A percentile compares a stretch with the other conserved stretches of the same genome.
Conservation (phyloP, 2,329 filamentous ascomycete genomes). For the Penicillium vulpinum region DNA sequence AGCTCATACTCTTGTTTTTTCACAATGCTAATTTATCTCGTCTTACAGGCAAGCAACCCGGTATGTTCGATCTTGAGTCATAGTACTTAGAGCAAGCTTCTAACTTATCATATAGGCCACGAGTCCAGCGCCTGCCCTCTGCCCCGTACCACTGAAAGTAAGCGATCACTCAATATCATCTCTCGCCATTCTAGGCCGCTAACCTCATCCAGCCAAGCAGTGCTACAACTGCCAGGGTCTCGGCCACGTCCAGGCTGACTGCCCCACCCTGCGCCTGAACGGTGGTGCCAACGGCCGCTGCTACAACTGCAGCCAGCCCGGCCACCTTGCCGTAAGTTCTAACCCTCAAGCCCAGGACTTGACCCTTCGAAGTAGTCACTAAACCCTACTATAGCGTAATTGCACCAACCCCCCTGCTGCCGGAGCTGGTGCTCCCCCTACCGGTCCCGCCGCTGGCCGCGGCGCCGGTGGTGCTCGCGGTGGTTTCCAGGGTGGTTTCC, state of each 20-base stretch:
- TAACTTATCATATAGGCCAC: conserved; percentile 61
- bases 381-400: conserved; percentile 60
- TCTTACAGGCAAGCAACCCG: conserved; percentile 47
- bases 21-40: conserved; percentile 20
- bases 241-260: conserved; percentile 97
- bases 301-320: conserved; percentile 93
- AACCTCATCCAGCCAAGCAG: conserved; percentile 72
- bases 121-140: conserved; percentile 97
- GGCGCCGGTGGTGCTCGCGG: conserved; percentile 67
- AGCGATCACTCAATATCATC: conserved; percentile 32
- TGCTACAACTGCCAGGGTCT: conserved; percentile 99
- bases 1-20: conserved; percentile 10
- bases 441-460: conserved; percentile 55
- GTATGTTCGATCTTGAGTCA: conserved; percentile 32
- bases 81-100: conserved; percentile 13
- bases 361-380: neutral
- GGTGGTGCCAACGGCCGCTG: conserved; percentile 80
- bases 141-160: conserved; percentile 90
- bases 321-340: conserved; percentile 80
- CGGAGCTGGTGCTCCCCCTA: conserved; percentile 60
- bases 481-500: conserved; percentile 60
- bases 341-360: neutral
- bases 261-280: conserved; percentile 90
- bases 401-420: conserved; percentile 58
- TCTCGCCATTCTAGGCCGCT: conserved; percentile 17